Percentiles rank a stretch among this genome's conserved stretches.
phyloP scores from a whole-genome alignment of 371 early-diverging fungal genomes.

The Rhizopus arrhizus region DNA sequence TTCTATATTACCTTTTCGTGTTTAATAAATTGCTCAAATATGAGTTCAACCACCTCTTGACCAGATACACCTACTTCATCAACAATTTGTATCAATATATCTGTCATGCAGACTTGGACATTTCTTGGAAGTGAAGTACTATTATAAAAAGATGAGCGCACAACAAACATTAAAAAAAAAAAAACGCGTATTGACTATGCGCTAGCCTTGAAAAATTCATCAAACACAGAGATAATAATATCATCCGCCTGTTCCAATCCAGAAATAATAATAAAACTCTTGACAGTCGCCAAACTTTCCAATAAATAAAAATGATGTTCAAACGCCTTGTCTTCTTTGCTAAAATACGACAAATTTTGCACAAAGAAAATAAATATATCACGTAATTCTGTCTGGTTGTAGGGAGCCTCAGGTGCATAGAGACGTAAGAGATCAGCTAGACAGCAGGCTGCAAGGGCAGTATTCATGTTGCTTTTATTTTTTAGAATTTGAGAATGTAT shows the following conservation, averaged over 20 bases:
- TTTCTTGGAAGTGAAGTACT: constrained; percentile 68
- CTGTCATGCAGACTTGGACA: constrained; percentile 79
- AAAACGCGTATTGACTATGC: constrained; percentile 11
- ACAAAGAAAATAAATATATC: constrained; percentile 80
- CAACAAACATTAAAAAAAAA: no score
- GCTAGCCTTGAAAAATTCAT: constrained; percentile 29
- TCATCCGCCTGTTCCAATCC: constrained; percentile 38
- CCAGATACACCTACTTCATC: constrained; percentile 75
- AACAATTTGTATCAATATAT: constrained; percentile 80
- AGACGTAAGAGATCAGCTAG: constrained; percentile 89
- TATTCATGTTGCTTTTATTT: constrained; percentile 82
- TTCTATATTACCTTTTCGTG: constrained; percentile 52
- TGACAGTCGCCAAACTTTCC: constrained; percentile 84
- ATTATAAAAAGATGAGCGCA: constrained; percentile 22
- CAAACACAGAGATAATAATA: constrained; percentile 20
- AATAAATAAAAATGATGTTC: constrained; percentile 79
- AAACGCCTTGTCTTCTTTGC: constrained; percentile 54
- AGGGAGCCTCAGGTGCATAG: constrained; percentile 93
- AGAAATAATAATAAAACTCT: constrained; percentile 75
- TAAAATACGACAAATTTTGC: constrained; percentile 67
- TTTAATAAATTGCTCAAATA: constrained; percentile 76
- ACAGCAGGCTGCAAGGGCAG: constrained; percentile 81
- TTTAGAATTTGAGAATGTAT: constrained; percentile 64
- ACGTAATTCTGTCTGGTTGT: constrained; percentile 69
- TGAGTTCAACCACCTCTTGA: constrained; percentile 77